Percentiles rank a stretch among this genome's conserved stretches.
Conservation (phyloP, 441 rosid species). For the Corymbia calophylla region DNA sequence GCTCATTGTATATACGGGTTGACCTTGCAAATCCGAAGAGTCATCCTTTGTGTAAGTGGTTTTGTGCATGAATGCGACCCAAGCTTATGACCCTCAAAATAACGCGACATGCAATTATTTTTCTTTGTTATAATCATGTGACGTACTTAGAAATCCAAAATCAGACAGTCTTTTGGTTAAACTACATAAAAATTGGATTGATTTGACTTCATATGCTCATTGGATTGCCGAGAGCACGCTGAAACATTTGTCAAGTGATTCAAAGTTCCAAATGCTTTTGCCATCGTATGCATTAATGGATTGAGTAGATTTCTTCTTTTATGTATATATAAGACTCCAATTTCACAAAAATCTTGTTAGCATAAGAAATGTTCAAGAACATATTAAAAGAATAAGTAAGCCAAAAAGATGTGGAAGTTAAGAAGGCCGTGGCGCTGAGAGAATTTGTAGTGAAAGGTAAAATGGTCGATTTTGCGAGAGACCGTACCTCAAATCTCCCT, state of each 20-base stretch:
- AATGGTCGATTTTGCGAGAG: not conserved
- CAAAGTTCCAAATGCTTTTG: not conserved
- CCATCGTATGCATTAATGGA: not conserved
- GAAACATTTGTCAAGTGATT: not conserved
- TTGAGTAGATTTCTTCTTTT: not conserved
- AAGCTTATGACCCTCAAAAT: not conserved
- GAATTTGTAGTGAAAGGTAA: not conserved
- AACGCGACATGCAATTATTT: not conserved
- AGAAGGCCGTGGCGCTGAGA: not conserved
- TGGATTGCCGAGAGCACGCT: not conserved
- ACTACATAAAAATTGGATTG: not conserved
- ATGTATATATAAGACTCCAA: not conserved
- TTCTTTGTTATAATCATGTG: not conserved
- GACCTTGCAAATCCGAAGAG: not conserved
- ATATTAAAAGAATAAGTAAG: not conserved
- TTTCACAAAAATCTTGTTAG: not conserved
- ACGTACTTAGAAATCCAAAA: not conserved
- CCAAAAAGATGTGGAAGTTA: not conserved
- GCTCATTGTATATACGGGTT: not conserved
- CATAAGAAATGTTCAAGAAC: not conserved
- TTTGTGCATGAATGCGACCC: not conserved
- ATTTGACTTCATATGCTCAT: not conserved
- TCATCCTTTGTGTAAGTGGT: not conserved
- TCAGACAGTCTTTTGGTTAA: too few species aligned
- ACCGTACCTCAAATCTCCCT: not conserved